Base-by-base conservation (phyloP, 2,329 filamentous ascomycete species). In the Xylariaceae sp. region DNA sequence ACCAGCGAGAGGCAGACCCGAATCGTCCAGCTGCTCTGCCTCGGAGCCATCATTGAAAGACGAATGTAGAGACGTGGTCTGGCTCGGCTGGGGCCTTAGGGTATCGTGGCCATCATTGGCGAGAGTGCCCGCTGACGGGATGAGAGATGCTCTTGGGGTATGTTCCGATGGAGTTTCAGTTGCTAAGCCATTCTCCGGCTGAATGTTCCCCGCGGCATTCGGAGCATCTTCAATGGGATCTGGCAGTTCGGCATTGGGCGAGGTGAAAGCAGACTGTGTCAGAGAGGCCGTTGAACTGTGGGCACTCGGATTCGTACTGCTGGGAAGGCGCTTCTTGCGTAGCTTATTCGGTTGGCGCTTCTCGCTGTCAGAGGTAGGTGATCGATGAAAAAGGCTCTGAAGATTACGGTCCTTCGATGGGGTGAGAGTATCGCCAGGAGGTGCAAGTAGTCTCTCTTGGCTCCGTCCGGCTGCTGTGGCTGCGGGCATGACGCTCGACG, bases 241-340 rank as follows among this genome's bases (percentile, higher is more conserved):
- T 2, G 67, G 47, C 4, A 63, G 52, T 55, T 82, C 79, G 18
- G 65, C 53, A 32, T 62, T 67, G 2, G 80, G 78, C 6, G 78
- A 80, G 1, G 68, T 67, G 10, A 70, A 64, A 39, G 71, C 67
- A 11, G 73, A 75, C 36, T 75, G 69, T 6, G 72, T 66, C 14
- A 95, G 73, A 7, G 91, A 96, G 14, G 87, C 82, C 6, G 82
- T 87, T 14, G 94, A 97, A 64, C 91, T 96, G 56, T 96, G 90
- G 0, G 92, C 91, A 65, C 92, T 96, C 17, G 85, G 86, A 59
- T 90, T 91, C 18, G 87, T 71, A 62, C 88, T 89, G 39, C 83
- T 85, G 0, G 88, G 85, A 48, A 87, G 74, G 55, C 85, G 78
- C 69, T 89, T 96, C 75, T 97, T 97, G 68, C 86, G 87, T 45